These are phyloP conservation scores for Neocatenulostroma microsporum DNA, from an alignment of 2,329 filamentous ascomycete species.

Conservation along the genomic window DNA sequence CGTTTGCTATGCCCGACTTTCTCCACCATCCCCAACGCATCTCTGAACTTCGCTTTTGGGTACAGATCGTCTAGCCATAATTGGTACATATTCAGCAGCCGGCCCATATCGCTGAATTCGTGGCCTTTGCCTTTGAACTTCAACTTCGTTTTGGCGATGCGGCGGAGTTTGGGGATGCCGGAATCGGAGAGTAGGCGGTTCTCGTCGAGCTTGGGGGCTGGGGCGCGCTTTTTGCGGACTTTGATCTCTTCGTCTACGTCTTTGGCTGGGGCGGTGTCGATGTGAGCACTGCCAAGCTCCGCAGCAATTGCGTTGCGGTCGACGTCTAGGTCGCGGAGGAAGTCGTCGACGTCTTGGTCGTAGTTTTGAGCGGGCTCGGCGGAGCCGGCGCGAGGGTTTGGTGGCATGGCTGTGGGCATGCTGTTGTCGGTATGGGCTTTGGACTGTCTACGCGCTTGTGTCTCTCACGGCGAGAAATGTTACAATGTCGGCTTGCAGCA, in stretches of 20 bases:
- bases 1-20: constrained; percentile 81
- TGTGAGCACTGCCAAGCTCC: too few species aligned
- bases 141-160: constrained; percentile 59
- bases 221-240: constrained; percentile 66
- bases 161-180: constrained; percentile 75
- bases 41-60: constrained; percentile 86
- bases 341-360: constrained; percentile 51
- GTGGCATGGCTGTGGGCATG: constrained; percentile 26
- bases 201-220: constrained; percentile 82
- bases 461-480: too few species aligned
- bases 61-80: constrained; percentile 95
- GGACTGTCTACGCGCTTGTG: background rate
- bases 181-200: constrained; percentile 72
- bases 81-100: constrained; percentile 84
- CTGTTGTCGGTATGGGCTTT: constrained; percentile 2
- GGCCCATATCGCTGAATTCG: constrained; percentile 81
- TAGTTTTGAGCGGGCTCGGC: constrained; percentile 55
- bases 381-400: constrained; percentile 13
- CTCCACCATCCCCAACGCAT: constrained; percentile 83
- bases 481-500: too few species aligned
- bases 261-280: constrained; percentile 35
- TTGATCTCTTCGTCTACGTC: constrained; percentile 84
- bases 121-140: constrained; percentile 90
- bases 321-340: constrained; percentile 37
- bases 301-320: constrained; percentile 37